Evolutionary conservation across 306 rosid genomes (phyloP).

Genomic region (Luffa acutangula): DNA sequence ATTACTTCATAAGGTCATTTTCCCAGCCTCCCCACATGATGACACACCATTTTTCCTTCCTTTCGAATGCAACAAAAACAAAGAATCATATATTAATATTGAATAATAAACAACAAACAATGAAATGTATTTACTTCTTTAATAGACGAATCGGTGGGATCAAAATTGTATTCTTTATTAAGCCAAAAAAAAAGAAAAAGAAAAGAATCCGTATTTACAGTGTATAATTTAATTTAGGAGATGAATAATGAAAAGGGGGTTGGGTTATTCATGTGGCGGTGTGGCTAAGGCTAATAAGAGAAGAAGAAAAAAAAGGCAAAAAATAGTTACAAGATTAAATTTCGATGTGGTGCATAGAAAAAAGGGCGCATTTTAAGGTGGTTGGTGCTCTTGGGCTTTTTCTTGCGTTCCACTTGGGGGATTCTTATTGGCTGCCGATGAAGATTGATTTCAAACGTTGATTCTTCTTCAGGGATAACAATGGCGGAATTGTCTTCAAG

Average conservation of each 20-base stretch:
- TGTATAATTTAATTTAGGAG: background rate
- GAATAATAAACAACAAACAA: background rate
- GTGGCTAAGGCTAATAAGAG: background rate
- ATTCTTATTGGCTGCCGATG: background rate
- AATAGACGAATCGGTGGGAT: background rate
- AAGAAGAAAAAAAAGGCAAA: background rate
- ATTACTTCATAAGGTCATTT: background rate
- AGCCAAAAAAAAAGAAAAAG: too few relatives aligned
- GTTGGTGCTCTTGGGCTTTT: background rate
- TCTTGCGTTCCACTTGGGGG: background rate
- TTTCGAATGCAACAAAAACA: background rate
- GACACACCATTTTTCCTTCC: background rate
- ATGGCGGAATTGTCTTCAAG: slow-evolving; percentile 12
- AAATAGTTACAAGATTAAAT: background rate
- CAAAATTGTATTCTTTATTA: background rate
- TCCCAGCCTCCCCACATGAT: background rate
- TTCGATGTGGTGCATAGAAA: background rate
- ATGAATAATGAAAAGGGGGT: background rate
- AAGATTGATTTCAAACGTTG: slow-evolving; percentile 5
- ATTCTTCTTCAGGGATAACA: background rate
- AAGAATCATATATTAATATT: background rate
- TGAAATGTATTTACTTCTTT: background rate
- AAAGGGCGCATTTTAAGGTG: background rate
- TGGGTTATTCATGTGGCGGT: background rate
- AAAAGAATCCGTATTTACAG: background rate